Base-by-base conservation (phyloP, 331 rosid genomes). In the Cydonia oblonga region DNA sequence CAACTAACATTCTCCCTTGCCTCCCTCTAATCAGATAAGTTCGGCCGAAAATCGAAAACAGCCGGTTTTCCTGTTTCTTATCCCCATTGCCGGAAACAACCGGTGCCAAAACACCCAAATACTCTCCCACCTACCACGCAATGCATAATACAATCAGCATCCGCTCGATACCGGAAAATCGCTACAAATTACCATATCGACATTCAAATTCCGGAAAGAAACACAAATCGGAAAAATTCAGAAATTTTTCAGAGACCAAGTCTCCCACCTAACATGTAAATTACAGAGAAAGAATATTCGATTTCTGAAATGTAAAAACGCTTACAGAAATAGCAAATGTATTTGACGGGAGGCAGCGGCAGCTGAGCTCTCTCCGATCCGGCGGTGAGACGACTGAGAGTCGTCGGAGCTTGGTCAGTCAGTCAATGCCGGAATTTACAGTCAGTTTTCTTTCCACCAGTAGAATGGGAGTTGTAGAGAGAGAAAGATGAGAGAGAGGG, bases 401-500 rank as follows among this genome's bases (percentile, higher is more conserved):
- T 35, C 81, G 62, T 15, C 52, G 52, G 66, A 54, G 23, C 53
- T 73, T 20, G 71, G 67, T 18, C 75, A 46, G 52, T 15, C 52
- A 83, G 90, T 86, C 96, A 87, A 84, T 86, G 90, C 68, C 64
- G 75, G 86, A 81, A 80, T 49, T 71, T 76, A 75, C 73, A 66
- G 79, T 65, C 42, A 81, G 82, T 59, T 25, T 78, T 28, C 52
- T 5, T 53, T 54, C n/a, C 19, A 46, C 70, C 42, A 76, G 71
- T 74, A 70, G 77, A 38, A 72, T 68, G 75, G 80, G 62, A 6
- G 33, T 5, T 51, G 59, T 59, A 26, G 68, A 66, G 70, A 57
- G 20, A n/a, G 72, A 60, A 38, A 57, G 68, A 70, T 69, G 69
- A 59, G 66, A 51, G 33, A 83, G 42, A 38, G 13, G 3, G 38